A percentile compares a stretch with the other conserved stretches of the same genome.
Conservation (phyloP, 1,284 basidiomycete species). For the Malassezia arunalokei region DNA sequence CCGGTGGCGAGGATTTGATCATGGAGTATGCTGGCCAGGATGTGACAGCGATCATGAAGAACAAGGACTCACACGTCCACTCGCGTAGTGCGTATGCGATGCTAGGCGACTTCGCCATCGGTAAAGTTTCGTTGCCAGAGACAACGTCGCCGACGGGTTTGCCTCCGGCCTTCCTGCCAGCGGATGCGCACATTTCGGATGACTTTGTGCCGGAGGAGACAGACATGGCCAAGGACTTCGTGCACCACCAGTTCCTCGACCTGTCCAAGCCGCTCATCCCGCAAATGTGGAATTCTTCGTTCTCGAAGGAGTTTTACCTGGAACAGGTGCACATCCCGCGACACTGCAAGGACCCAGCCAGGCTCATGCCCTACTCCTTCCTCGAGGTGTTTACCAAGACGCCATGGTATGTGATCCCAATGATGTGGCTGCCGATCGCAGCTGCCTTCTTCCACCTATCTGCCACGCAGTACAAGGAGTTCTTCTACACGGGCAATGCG, state of each 20-base stretch:
- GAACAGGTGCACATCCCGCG: conserved; percentile 88
- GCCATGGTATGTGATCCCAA: conserved; percentile 84
- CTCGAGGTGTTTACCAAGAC: conserved; percentile 82
- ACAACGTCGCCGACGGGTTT: conserved; percentile 18
- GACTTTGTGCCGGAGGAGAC: conserved; percentile 42
- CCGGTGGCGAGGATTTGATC: conserved; percentile 51
- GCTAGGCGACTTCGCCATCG: conserved; percentile 59
- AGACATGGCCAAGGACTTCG: conserved; percentile 47
- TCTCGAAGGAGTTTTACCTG: conserved; percentile 87
- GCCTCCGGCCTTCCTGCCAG: conserved; percentile 18
- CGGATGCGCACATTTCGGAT: conserved; percentile 50
- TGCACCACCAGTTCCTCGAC: conserved; percentile 84
- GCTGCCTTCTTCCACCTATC: conserved; percentile 68
- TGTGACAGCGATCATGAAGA: conserved; percentile 67
- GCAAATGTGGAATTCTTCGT: conserved; percentile 73
- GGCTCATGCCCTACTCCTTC: conserved; percentile 68
- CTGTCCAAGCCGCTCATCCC: conserved; percentile 69
- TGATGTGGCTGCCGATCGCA: conserved; percentile 82
- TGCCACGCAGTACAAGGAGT: conserved; percentile 58
- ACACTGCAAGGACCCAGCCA: conserved; percentile 72
- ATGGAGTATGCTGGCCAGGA: conserved; percentile 68
- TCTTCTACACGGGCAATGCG: conserved; percentile 12
- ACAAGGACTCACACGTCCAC: conserved; percentile 77
- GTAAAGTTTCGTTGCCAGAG: conserved; percentile 15
- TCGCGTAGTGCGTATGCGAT: conserved; percentile 83